Evolutionary conservation across 2,329 filamentous ascomycete species (phyloP).

Genomic region (Penicillium frequentans): DNA sequence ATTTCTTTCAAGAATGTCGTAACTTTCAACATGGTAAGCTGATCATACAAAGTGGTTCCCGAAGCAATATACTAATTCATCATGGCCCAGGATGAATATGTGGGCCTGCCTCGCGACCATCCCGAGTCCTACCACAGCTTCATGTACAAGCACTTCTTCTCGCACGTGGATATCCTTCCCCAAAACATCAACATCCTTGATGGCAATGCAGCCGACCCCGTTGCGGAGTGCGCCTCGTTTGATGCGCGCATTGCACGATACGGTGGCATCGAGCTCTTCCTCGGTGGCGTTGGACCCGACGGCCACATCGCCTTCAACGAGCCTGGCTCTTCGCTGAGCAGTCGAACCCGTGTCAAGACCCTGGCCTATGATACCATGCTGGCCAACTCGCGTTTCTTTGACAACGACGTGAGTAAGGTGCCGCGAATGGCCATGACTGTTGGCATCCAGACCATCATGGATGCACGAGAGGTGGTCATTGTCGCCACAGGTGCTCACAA

Average conservation of each 20-base stretch:
- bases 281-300: constrained; percentile 81
- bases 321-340: constrained; percentile 75
- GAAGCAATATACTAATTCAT: not conserved
- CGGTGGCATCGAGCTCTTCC: constrained; percentile 82
- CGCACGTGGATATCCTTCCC: constrained; percentile 76
- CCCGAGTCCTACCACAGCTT: constrained; percentile 86
- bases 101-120: constrained; percentile 78
- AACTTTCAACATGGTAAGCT: constrained; percentile 82
- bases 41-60: not conserved
- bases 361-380: constrained; percentile 83
- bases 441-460: constrained; percentile 78
- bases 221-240: constrained; percentile 75
- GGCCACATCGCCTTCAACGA: constrained; percentile 92
- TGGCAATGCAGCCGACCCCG: constrained; percentile 73
- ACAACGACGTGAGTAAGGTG: constrained; percentile 69
- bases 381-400: constrained; percentile 83
- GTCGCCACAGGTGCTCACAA: constrained; percentile 83
- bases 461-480: constrained; percentile 77
- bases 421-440: constrained; percentile 82
- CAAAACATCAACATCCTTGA: constrained; percentile 82
- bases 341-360: constrained; percentile 80
- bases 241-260: constrained; percentile 72
- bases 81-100: constrained; percentile 72
- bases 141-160: constrained; percentile 93
- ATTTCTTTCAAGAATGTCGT: constrained; percentile 86